phyloP scores from a whole-genome alignment of 371 early-diverging fungal genomes.

The Mucor plumbeus region DNA sequence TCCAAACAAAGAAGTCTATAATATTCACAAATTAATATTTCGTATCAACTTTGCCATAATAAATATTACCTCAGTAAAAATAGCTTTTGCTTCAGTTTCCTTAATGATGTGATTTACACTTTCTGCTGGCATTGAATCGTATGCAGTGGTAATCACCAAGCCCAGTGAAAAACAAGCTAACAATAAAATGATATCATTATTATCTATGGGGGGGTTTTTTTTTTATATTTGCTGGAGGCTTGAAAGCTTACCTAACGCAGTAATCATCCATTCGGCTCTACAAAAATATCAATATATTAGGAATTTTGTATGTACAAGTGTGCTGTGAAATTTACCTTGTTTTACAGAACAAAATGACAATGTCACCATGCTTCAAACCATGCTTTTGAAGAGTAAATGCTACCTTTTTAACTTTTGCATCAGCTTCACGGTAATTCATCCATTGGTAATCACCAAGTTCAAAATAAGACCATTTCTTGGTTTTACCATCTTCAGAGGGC shows the following conservation, averaged over 20 bases:
- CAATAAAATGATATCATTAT: conserved; percentile 7
- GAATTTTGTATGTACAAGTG: background rate
- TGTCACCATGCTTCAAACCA: conserved; percentile 49
- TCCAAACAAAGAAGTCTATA: conserved; percentile 37
- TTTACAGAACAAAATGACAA: conserved; percentile 66
- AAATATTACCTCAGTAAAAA: conserved; percentile 74
- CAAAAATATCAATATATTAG: background rate
- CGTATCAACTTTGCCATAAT: background rate
- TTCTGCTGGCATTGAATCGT: conserved; percentile 89
- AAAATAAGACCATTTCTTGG: conserved; percentile 61
- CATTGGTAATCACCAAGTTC: conserved; percentile 63
- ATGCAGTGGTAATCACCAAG: conserved; percentile 83
- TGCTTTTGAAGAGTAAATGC: conserved; percentile 45
- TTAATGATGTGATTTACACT: conserved; percentile 72
- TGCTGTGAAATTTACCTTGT: conserved; percentile 46
- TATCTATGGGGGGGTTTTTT: background rate
- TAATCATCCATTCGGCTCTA: conserved; percentile 62
- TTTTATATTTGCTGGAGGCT: background rate
- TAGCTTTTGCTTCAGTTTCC: conserved; percentile 72
- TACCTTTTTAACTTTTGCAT: conserved; percentile 41
- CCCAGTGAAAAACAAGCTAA: conserved; percentile 72
- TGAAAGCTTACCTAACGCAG: conserved; percentile 52
- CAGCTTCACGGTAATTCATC: conserved; percentile 51
- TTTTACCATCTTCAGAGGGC: conserved; percentile 35
- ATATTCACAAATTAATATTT: background rate